Evolutionary conservation across 1,284 basidiomycete species (phyloP).

Genomic region (Stygiomarasmius scandens): DNA sequence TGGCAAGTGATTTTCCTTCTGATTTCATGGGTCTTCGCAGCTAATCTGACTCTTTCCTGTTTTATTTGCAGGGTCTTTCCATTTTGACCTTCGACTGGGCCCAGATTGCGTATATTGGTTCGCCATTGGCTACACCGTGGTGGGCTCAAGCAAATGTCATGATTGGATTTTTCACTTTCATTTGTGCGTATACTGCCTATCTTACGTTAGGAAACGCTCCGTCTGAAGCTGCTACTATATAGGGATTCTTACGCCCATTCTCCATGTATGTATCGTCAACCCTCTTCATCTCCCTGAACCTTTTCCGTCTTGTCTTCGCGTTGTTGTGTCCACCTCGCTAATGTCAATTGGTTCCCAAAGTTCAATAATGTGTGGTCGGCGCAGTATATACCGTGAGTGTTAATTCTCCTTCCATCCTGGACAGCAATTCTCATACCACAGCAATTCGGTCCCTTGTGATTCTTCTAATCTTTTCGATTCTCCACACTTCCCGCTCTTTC

Average conservation of each 20-base stretch:
- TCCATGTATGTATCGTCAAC: slow-evolving; percentile 43
- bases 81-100: slow-evolving; percentile 60
- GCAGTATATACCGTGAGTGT: slow-evolving; percentile 55
- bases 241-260: slow-evolving; percentile 70
- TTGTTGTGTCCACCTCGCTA: not conserved
- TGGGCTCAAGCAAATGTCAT: slow-evolving; percentile 80
- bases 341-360: slow-evolving; percentile 22
- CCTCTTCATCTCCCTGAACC: not conserved
- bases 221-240: too few species aligned
- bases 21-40: not conserved
- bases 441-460: too few species aligned
- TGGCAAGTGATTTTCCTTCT: slow-evolving; percentile 37
- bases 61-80: slow-evolving; percentile 38
- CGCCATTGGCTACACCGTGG: slow-evolving; percentile 59
- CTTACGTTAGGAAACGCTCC: too few species aligned
- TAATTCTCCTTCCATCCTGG: too few species aligned
- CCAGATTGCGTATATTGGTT: slow-evolving; percentile 56
- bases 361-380: slow-evolving; percentile 67
- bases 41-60: slow-evolving; percentile 24
- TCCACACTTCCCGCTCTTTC: too few species aligned
- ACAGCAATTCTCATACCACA: too few species aligned
- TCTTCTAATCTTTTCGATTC: too few species aligned
- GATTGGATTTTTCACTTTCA: slow-evolving; percentile 73
- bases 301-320: not conserved
- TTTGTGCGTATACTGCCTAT: slow-evolving; percentile 44